Evolutionary conservation across 305 asterid species (phyloP).

Genomic region (Coffea humblotiana): DNA sequence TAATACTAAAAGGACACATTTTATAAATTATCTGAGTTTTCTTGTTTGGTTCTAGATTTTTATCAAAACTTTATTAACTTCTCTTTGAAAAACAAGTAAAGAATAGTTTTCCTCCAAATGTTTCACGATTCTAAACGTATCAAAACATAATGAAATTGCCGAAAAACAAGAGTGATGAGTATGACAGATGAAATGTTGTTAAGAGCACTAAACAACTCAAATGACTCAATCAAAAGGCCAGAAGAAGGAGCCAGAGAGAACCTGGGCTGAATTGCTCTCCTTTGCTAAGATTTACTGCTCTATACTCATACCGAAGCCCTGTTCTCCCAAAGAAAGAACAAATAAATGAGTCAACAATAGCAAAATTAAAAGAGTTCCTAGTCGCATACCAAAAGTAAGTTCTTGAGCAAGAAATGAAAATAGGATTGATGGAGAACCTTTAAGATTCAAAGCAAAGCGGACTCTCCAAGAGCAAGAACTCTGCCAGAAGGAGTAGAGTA

Average conservation of each 20-base stretch:
- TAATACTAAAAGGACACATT: no score
- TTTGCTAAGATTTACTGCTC: constrained; percentile 59
- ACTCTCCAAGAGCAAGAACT: constrained; percentile 88
- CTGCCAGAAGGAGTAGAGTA: constrained; percentile 80
- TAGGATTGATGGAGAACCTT: constrained; percentile 38
- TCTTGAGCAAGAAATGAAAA: not conserved
- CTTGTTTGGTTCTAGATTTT: no score
- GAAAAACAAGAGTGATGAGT: no score
- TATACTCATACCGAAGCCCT: constrained; percentile 72
- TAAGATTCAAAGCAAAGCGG: constrained; percentile 73
- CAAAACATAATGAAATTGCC: no score
- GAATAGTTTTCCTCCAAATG: not conserved
- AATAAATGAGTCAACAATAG: constrained; percentile 3
- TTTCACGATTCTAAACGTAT: no score
- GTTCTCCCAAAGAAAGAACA: not conserved
- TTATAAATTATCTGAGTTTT: no score
- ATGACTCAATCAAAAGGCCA: not conserved
- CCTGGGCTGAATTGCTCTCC: constrained; percentile 72
- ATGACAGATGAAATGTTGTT: not conserved
- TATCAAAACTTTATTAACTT: not conserved
- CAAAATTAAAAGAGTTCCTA: not conserved
- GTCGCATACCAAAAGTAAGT: not conserved
- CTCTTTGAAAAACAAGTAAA: no score
- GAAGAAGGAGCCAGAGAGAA: constrained; percentile 3
- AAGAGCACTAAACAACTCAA: no score